phyloP scores from a whole-genome alignment of 768 basidiomycete species.

The Boletellus ananas region DNA sequence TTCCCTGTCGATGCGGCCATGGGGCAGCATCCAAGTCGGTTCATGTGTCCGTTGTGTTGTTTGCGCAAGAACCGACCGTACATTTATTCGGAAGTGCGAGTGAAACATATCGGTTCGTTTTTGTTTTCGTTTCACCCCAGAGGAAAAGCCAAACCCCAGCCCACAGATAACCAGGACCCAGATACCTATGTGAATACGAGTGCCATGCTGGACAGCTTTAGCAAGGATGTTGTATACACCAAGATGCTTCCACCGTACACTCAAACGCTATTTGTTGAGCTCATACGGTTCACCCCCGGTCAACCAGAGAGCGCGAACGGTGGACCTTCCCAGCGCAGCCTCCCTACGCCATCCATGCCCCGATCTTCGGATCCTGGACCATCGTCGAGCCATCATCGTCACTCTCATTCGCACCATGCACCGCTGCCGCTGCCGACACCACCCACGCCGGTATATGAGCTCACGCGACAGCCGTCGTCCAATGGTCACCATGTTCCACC shows the following conservation, averaged over 20 bases:
- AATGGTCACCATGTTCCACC: conserved; percentile 35
- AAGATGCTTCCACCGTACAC: conserved; percentile 60
- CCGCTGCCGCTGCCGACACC: conserved; percentile 32
- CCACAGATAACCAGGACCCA: conserved; percentile 40
- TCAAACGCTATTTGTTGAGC: conserved; percentile 71
- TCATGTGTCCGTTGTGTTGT: conserved; percentile 75
- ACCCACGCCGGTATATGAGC: conserved; percentile 34
- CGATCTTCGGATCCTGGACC: conserved; percentile 28
- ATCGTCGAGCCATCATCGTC: conserved; percentile 28
- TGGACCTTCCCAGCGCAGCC: conserved; percentile 13
- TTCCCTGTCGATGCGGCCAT: conserved; percentile 47
- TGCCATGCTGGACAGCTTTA: conserved; percentile 71
- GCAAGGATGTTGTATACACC: conserved; percentile 68
- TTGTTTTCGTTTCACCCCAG: conserved; percentile 3
- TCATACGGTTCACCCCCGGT: conserved; percentile 44
- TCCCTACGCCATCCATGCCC: conserved; percentile 13
- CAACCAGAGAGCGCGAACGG: conserved; percentile 28
- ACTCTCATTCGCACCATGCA: conserved; percentile 27
- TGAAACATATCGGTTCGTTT: conserved; percentile 57
- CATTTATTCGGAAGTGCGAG: conserved; percentile 71
- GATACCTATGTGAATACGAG: conserved; percentile 69
- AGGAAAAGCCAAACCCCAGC: conserved; percentile 12
- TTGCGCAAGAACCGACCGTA: conserved; percentile 70
- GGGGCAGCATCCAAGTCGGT: conserved; percentile 36
- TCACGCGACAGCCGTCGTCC: conserved; percentile 27